Evolutionary conservation across 2,329 filamentous ascomycete genomes (phyloP), one percentile per base, ranked within the genome.

Genomic region (Penicillium sp.): DNA sequence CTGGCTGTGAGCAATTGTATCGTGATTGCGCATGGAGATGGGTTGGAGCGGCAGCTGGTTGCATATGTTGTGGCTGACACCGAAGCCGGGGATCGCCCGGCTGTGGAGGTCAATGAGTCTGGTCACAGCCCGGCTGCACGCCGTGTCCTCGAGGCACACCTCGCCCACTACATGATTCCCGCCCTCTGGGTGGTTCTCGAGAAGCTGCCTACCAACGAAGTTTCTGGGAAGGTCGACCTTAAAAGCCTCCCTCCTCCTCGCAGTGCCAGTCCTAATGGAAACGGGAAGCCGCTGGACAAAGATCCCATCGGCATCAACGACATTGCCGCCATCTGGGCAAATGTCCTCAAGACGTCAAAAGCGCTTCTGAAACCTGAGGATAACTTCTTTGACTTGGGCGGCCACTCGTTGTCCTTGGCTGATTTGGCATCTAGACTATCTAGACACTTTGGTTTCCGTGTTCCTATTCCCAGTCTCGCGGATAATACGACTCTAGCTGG

Each of bases 91-190:
- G 74, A 79, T 29, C 80, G 84, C 15, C 78, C 81, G 0, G 64
- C 70, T 3, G 72, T 87, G 2, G 77, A 83, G 32, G 79, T 89
- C 32, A 81, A 88, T 44, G 78, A 83, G 40, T 77, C 80, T 18
- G 85, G 84, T 4, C 83, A 86, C 62, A 88, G 85, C 51, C 80
- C 85, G 1, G 75, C 75, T 4, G 80, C 84, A 3, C 77, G 86
- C 32, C 78, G 80, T 39, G 75, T 76, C 11, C 73, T 91, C 2
- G 75, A 81, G 1, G 70, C 76, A 11, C 80, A 81, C 47, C 74
- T 91, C 19, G 86, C 86, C 1, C 84, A 87, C 47, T 91, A 91
- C 64, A 90, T 91, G 86, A 83, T 91, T 38, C 86, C 86, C 0
- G 75, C 83, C 1, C 64, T 89, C 3, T 91, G 86, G 86, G 81